Conservation (phyloP, 2,329 filamentous ascomycete species). For the Pseudogymnoascus sp. region DNA sequence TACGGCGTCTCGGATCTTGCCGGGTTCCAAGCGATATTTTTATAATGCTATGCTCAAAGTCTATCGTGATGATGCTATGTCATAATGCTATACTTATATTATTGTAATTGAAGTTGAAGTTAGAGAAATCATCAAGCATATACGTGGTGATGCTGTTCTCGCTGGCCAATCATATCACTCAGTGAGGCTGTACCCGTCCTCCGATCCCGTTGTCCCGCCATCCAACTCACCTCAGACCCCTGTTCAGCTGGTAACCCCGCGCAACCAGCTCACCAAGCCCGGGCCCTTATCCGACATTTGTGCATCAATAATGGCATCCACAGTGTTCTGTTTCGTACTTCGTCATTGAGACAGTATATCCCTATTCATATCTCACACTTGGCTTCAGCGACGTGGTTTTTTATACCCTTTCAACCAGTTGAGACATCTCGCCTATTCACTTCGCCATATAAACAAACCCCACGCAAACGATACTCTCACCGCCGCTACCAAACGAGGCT, state of each 20-base stretch:
- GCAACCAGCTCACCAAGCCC: conserved; percentile 7
- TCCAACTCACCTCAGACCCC: conserved; percentile 1
- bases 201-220: conserved; percentile 8
- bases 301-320: conserved; percentile 8
- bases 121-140: neutral
- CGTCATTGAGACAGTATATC: conserved; percentile 5
- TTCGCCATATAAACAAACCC: neutral
- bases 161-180: neutral
- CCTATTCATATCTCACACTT: conserved; percentile 1
- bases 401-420: neutral
- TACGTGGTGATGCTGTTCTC: neutral
- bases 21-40: neutral
- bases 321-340: conserved; percentile 5
- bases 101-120: neutral
- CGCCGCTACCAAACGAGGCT: conserved; percentile 3
- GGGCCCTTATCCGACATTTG: conserved; percentile 5
- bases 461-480: neutral
- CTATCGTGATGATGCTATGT: neutral
- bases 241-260: neutral
- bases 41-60: neutral
- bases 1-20: neutral
- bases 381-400: neutral
- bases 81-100: neutral
- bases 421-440: neutral
- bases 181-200: neutral